A percentile compares a stretch with the other conserved stretches of the same genome.
These are phyloP conservation scores for Marchantia paleacea DNA, from an alignment of 225 moss, liverwort and hornwort genomes.

Conservation along the genomic window DNA sequence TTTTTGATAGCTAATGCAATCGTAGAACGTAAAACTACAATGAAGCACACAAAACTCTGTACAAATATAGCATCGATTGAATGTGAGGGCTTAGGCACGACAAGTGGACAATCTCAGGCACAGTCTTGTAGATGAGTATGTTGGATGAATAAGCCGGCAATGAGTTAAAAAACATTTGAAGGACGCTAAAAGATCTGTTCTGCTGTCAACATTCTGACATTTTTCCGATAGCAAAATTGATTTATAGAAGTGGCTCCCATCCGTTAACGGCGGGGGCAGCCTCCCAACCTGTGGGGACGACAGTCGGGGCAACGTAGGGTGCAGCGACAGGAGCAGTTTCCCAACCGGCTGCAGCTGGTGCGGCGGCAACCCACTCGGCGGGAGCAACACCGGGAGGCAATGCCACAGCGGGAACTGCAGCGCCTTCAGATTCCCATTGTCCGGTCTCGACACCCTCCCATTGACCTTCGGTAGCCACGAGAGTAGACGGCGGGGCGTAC, in stretches of 20 bases:
- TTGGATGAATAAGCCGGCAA: constrained; percentile 8
- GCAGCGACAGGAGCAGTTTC: constrained; percentile 18
- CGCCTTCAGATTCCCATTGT: constrained; percentile 43
- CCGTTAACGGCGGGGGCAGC: constrained; percentile 24
- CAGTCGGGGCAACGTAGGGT: constrained; percentile 18
- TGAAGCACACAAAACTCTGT: too few relatives aligned
- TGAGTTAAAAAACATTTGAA: constrained; percentile 1
- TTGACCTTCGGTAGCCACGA: constrained; percentile 29
- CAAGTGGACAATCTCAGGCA: background rate
- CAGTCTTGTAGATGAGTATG: background rate
- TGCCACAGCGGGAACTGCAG: constrained; percentile 27
- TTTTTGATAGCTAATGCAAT: too few relatives aligned
- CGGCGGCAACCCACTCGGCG: constrained; percentile 26
- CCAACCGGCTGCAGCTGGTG: constrained; percentile 36
- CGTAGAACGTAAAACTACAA: too few relatives aligned
- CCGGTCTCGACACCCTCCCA: constrained; percentile 56
- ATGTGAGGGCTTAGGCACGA: background rate
- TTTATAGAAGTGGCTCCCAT: constrained; percentile 36
- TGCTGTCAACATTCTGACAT: background rate
- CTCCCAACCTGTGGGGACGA: constrained; percentile 42
- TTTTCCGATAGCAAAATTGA: constrained; percentile 18
- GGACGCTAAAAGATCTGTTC: constrained; percentile 1
- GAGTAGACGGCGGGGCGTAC: constrained; percentile 41
- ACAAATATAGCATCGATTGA: background rate
- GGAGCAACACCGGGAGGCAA: constrained; percentile 22